Percentiles rank a stretch among this genome's conserved stretches.
These are phyloP conservation scores for Dillenia turbinata DNA, from an alignment of 164 flowering plant species.

Conservation along the genomic window DNA sequence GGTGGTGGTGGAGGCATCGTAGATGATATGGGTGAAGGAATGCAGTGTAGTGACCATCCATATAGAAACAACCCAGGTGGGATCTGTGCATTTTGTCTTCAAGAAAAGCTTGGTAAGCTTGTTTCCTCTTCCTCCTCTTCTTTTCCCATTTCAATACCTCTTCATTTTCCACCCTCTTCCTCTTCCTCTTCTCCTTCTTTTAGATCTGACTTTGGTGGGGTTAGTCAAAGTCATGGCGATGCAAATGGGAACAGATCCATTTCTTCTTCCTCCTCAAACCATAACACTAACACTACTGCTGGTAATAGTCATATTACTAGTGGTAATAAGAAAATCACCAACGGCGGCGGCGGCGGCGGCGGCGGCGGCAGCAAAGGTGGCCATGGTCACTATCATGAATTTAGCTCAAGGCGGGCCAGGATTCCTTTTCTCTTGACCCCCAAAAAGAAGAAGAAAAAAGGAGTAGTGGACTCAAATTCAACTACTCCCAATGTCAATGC, in stretches of 20 bases:
- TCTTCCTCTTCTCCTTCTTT: conserved; percentile 44
- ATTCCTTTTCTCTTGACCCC: conserved; percentile 25
- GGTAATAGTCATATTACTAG: no score
- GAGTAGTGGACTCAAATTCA: not conserved
- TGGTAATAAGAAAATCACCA: no score
- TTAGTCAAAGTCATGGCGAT: not conserved
- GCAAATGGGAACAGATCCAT: not conserved
- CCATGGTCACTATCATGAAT: conserved; percentile 5
- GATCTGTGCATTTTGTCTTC: conserved; percentile 84
- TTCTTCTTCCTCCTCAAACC: conserved; percentile 4
- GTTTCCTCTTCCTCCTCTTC: conserved; percentile 53
- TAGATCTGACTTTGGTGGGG: conserved; percentile 24
- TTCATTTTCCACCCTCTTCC: conserved; percentile 22
- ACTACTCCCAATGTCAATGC: conserved; percentile 3
- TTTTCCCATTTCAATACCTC: conserved; percentile 18
- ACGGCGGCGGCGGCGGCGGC: no score
- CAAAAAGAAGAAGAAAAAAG: conserved; percentile 27
- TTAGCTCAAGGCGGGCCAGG: conserved; percentile 11
- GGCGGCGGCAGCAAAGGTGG: not conserved
- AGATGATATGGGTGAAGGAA: conserved; percentile 49
- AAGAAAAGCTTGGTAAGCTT: conserved; percentile 82
- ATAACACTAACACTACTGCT: not conserved
- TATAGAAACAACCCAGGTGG: conserved; percentile 72
- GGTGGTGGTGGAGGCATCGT: conserved; percentile 17
- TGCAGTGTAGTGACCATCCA: conserved; percentile 79